A percentile compares a stretch with the other conserved stretches of the same genome.
Conservation (phyloP, 352 stramenopile species). For the Pythium rhizo-oryzae region DNA sequence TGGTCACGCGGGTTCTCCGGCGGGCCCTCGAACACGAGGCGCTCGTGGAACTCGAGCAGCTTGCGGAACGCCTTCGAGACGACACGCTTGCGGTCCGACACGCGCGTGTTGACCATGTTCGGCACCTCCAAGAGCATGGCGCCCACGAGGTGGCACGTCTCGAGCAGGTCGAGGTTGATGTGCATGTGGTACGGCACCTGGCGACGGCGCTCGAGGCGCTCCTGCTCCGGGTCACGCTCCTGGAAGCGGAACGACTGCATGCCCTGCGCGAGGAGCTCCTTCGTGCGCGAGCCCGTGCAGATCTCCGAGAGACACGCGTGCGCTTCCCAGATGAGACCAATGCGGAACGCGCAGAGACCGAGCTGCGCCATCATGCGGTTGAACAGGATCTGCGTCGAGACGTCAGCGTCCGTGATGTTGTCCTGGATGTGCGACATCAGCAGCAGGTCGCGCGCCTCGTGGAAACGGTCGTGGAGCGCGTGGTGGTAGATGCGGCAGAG, state of each 20-base stretch:
- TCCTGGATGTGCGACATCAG: conserved; percentile 99
- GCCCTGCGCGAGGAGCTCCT: conserved; percentile 98
- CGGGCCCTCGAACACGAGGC: conserved; percentile 96
- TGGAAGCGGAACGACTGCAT: conserved; percentile 90
- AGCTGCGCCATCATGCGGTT: conserved; percentile 95
- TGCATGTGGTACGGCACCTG: conserved; percentile 99
- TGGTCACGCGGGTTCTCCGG: conserved; percentile 98
- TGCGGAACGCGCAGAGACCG: conserved; percentile 96
- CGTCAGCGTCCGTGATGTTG: conserved; percentile 92
- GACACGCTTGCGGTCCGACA: conserved; percentile 84
- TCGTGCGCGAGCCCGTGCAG: conserved; percentile 91
- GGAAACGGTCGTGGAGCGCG: conserved; percentile 98
- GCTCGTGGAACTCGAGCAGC: conserved; percentile 88
- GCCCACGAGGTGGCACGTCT: conserved; percentile 97
- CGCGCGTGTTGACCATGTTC: conserved; percentile 93
- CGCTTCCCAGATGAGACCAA: conserved; percentile 95
- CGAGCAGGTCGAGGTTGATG: conserved; percentile 99
- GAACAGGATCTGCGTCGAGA: conserved; percentile 98
- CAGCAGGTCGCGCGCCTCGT: conserved; percentile 97
- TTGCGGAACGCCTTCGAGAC: conserved; percentile 97
- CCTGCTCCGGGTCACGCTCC: conserved; percentile 96
- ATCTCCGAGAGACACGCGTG: conserved; percentile 98
- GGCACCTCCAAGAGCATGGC: conserved; percentile 99
- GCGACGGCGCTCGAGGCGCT: conserved; percentile 96
- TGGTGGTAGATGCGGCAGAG: conserved; percentile 99